These are phyloP conservation scores for Dioscorea zingiberensis DNA, from an alignment of 106 monocot species.

Conservation along the genomic window DNA sequence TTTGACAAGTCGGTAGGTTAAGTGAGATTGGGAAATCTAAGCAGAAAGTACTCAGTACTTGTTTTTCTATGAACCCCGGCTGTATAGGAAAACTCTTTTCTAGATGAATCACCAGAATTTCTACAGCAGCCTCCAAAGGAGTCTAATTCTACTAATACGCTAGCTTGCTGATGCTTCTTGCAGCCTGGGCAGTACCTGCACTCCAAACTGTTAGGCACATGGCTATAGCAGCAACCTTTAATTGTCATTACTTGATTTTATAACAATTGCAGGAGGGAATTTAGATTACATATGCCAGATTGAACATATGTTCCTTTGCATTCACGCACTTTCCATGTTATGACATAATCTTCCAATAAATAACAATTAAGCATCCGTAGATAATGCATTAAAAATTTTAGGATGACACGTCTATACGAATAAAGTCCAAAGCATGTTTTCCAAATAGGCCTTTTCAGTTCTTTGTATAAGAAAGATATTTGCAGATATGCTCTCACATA, in stretches of 20 bases:
- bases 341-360: background rate
- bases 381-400: background rate
- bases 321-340: background rate
- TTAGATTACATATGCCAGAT: background rate
- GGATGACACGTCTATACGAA: no score
- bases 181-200: slow-evolving; percentile 64
- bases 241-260: background rate
- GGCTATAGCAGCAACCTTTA: background rate
- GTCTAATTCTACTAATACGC: slow-evolving; percentile 72
- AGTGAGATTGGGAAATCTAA: slow-evolving; percentile 64
- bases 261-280: background rate
- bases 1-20: slow-evolving; percentile 49
- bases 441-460: no score
- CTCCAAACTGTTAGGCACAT: background rate
- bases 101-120: slow-evolving; percentile 72
- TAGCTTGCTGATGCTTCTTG: slow-evolving; percentile 69
- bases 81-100: slow-evolving; percentile 76
- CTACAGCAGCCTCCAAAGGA: slow-evolving; percentile 73
- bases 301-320: no score
- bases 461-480: no score
- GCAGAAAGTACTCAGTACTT: slow-evolving; percentile 67
- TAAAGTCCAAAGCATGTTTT: no score
- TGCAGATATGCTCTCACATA: no score
- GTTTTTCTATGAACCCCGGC: slow-evolving; percentile 52
- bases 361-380: background rate